These are phyloP conservation scores for Ophiostoma angusticollis DNA, from an alignment of 2,329 filamentous ascomycete species.

Conservation along the genomic window DNA sequence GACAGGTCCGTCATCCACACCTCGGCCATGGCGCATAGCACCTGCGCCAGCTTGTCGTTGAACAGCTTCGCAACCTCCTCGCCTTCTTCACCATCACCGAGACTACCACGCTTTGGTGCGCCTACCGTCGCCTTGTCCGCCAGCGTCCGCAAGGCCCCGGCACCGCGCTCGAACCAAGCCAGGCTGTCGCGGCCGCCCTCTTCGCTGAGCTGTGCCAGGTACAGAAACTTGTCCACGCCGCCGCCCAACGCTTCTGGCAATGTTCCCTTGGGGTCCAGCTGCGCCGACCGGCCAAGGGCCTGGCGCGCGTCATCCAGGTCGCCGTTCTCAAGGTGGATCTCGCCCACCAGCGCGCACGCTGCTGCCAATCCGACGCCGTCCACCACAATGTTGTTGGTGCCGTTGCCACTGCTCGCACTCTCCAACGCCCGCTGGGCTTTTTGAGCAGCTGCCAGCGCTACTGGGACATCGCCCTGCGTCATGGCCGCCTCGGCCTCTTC, in stretches of 20 bases:
- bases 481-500: slow-evolving; percentile 21
- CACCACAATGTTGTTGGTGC: slow-evolving; percentile 8
- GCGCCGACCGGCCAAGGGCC: slow-evolving; percentile 60
- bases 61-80: slow-evolving; percentile 34
- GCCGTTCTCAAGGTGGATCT: slow-evolving; percentile 71
- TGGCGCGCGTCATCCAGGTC: slow-evolving; percentile 62
- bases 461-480: slow-evolving; percentile 22
- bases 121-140: too few species aligned
- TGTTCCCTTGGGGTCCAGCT: slow-evolving; percentile 62
- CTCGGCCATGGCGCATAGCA: slow-evolving; percentile 87
- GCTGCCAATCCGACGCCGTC: slow-evolving; percentile 30
- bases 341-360: slow-evolving; percentile 63
- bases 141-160: slow-evolving; percentile 49
- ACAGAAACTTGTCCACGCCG: slow-evolving; percentile 87
- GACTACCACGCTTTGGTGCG: too few species aligned
- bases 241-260: slow-evolving; percentile 60
- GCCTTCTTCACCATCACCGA: background rate
- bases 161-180: slow-evolving; percentile 56
- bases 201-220: slow-evolving; percentile 79
- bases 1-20: slow-evolving; percentile 98
- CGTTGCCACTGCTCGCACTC: slow-evolving; percentile 12
- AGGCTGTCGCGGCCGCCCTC: slow-evolving; percentile 55
- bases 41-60: slow-evolving; percentile 70
- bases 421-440: slow-evolving; percentile 4
- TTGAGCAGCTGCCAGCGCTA: slow-evolving; percentile 27